These are phyloP conservation scores for Eimeria maxima DNA, from an alignment of 169 alveolate genomes.

Conservation along the genomic window DNA sequence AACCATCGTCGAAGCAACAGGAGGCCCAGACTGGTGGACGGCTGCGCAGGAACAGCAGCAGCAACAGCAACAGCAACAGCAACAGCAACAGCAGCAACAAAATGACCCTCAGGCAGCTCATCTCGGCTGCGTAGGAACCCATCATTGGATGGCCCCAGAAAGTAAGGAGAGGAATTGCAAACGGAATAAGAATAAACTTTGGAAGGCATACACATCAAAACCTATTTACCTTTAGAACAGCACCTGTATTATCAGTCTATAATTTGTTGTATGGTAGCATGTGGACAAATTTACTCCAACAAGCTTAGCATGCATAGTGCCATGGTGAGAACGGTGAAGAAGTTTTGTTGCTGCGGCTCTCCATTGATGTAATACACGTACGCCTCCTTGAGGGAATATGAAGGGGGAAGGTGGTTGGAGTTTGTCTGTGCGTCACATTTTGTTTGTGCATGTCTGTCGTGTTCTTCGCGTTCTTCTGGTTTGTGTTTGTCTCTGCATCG, in stretches of 20 bases:
- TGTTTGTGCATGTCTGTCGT: not conserved
- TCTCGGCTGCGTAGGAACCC: conserved; percentile 91
- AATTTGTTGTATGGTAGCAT: too few species aligned
- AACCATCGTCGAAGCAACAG: conserved; percentile 67
- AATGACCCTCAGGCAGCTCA: conserved; percentile 66
- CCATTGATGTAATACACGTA: not conserved
- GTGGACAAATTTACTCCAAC: too few species aligned
- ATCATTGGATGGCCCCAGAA: conserved; percentile 95
- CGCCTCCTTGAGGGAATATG: not conserved
- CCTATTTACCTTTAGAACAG: not conserved
- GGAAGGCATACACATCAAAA: too few species aligned
- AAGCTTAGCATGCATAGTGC: too few species aligned
- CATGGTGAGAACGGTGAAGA: too few species aligned
- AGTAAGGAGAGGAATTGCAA: not conserved
- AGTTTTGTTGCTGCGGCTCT: too few species aligned
- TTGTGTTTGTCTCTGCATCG: not conserved
- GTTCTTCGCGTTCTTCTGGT: not conserved
- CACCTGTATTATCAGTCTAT: too few species aligned
- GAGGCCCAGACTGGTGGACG: conserved; percentile 51
- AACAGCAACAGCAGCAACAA: conserved; percentile 41
- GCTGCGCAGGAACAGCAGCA: conserved; percentile 46
- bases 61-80: conserved; percentile 63
- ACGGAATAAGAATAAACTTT: too few species aligned
- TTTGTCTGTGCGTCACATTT: not conserved
- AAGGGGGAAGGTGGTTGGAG: not conserved